phyloP scores from a whole-genome alignment of 345 rosid genomes.

The Diplotaxis tenuifolia region DNA sequence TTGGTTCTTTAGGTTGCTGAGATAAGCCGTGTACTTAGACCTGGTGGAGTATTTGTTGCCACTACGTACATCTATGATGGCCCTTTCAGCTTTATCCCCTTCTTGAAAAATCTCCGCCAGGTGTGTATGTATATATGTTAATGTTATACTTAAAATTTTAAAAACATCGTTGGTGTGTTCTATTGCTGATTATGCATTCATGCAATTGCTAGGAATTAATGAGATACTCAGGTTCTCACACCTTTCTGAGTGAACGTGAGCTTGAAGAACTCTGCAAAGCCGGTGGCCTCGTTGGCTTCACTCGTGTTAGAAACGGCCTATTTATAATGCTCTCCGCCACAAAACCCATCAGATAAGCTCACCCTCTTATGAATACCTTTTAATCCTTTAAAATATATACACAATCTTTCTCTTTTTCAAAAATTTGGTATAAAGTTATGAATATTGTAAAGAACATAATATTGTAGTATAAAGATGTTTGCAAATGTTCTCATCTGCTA shows the following conservation, averaged over 20 bases:
- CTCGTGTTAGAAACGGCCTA: constrained; percentile 47
- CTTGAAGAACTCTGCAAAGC: constrained; percentile 76
- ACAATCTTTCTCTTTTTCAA: neutral
- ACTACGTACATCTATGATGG: constrained; percentile 68
- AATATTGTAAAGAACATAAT: neutral
- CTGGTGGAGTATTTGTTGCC: constrained; percentile 88
- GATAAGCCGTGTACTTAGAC: constrained; percentile 77
- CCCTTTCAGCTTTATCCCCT: constrained; percentile 48
- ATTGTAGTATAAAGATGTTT: neutral
- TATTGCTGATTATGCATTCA: constrained; percentile 16
- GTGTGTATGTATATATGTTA: constrained; percentile 42
- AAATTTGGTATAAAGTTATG: constrained; percentile 11
- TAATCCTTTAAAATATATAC: neutral
- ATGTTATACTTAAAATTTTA: neutral
- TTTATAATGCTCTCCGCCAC: constrained; percentile 79
- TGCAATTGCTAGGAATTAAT: constrained; percentile 41
- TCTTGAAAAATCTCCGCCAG: constrained; percentile 52
- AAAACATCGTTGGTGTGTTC: neutral
- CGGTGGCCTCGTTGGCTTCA: constrained; percentile 69
- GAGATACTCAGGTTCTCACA: constrained; percentile 51
- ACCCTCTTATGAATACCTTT: neutral
- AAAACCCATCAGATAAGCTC: constrained; percentile 50
- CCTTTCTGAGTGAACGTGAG: constrained; percentile 63
- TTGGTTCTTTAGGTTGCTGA: constrained; percentile 60
- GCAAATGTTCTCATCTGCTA: neutral